These are phyloP conservation scores for Mortierella alpina DNA, from an alignment of 192 early-diverging fungal species.

Conservation along the genomic window DNA sequence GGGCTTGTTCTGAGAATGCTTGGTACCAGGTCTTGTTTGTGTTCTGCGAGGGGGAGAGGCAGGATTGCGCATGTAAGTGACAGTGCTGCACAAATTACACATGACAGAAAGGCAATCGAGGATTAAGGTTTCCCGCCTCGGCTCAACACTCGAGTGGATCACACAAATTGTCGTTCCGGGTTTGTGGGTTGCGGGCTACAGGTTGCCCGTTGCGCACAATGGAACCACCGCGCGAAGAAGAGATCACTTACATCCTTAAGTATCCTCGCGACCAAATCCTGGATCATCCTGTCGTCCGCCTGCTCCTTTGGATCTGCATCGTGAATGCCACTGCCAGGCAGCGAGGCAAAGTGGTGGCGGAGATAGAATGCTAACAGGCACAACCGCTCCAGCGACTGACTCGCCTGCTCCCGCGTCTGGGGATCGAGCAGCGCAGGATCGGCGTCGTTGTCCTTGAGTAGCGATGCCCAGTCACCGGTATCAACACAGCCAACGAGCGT, in stretches of 20 bases:
- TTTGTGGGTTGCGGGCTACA: background rate
- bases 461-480: conserved; percentile 40
- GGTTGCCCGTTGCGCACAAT: no score
- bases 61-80: background rate
- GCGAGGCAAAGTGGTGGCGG: conserved; percentile 17
- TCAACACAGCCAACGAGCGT: conserved; percentile 43
- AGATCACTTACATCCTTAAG: conserved; percentile 27
- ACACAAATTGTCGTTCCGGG: no score
- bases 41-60: background rate
- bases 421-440: background rate
- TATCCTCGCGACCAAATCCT: conserved; percentile 30
- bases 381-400: conserved; percentile 28
- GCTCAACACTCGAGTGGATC: conserved; percentile 16
- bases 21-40: conserved; percentile 27
- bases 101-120: background rate
- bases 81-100: conserved; percentile 1
- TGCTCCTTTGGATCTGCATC: conserved; percentile 6
- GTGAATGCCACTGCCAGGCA: background rate
- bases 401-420: conserved; percentile 17
- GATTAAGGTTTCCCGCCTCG: conserved; percentile 36
- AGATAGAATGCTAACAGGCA: conserved; percentile 47
- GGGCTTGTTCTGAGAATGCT: conserved; percentile 35
- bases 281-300: conserved; percentile 14
- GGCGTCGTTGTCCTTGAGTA: conserved; percentile 17
- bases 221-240: background rate